Percentiles rank a stretch among this genome's conserved stretches.
These are phyloP conservation scores for Buxus sempervirens DNA, from an alignment of 164 flowering plant species.

Conservation along the genomic window DNA sequence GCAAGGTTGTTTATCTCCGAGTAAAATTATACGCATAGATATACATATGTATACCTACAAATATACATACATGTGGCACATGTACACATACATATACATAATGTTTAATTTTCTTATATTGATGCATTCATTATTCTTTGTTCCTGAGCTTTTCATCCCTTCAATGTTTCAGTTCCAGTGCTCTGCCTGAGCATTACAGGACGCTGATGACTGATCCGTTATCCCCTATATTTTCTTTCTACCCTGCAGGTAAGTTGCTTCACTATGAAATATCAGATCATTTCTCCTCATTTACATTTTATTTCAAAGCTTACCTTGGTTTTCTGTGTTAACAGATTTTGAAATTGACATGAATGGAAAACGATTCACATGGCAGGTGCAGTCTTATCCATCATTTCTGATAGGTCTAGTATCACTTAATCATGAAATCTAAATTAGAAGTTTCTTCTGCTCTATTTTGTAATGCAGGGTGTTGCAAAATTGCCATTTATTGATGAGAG, in stretches of 20 bases:
- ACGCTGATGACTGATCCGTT: conserved; percentile 77
- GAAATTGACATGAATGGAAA: conserved; percentile 99
- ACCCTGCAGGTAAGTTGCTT: conserved; percentile 66
- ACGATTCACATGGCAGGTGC: conserved; percentile 97
- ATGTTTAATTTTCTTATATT: not conserved
- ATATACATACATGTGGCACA: not conserved
- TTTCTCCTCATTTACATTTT: not conserved
- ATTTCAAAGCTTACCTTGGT: conserved; percentile 7
- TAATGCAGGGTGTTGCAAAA: conserved; percentile 78
- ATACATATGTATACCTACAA: too few relatives aligned
- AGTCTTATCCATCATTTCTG: not conserved
- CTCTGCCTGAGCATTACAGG: conserved; percentile 77
- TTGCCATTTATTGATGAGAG: conserved; percentile 94
- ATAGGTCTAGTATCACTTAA: not conserved
- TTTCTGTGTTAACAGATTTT: conserved; percentile 56
- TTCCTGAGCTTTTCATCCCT: conserved; percentile 6
- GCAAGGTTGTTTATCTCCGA: conserved; percentile 53
- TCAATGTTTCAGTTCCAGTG: conserved; percentile 56
- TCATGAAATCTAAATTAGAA: conserved; percentile 10
- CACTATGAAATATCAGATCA: conserved; percentile 10
- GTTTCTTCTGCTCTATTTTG: conserved; percentile 11
- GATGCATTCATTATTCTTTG: not conserved
- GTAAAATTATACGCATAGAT: not conserved
- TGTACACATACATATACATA: too few relatives aligned
- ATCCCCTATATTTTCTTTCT: conserved; percentile 75